Evolutionary conservation across 2,329 filamentous ascomycete genomes (phyloP), one percentile per base, ranked within the genome.

Genomic region (Talaromyces sp.): DNA sequence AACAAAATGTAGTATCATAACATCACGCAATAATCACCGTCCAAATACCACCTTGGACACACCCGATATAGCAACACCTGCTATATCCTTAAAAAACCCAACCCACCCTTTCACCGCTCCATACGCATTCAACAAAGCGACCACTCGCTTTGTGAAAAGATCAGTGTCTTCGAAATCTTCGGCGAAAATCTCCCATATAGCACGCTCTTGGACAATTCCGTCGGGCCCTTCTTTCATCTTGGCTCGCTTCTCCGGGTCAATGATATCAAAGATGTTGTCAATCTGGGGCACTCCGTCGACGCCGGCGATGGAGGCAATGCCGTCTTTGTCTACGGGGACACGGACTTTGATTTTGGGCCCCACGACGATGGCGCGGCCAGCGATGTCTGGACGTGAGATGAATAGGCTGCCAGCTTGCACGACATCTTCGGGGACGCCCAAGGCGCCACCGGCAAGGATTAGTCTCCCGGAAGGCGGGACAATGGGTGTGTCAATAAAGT

Each of bases 401-500:
- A 90, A 77, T 51, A 87, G 78, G 16, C 85, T 88, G 0, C 79
- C 85, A 3, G 86, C 87, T 64, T 89, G 85, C 2, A 89, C 79
- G 1, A 89, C 87, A 68, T 89, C 85, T 34, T 80, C 81, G 42
- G 82, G 72, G 50, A 78, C 77, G 1, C 83, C 85, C 64, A 82
- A 76, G 1, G 78, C 82, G 3, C 76, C 79, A 14, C 87, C 88
- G 0, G 86, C 83, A 2, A 89, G 77, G 16, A 88, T 62, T 2
- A 82, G 63, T 31, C 83, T 78, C 18, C 78, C 85, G 1, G 66
- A 61, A 1, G 73, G 62, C 0, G 79, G 74, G 4, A 87, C 70
- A 52, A 90, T 81, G n/a, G 85, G 83, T 14, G 85, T 87, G 66
- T 86, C 83, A 67, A 83, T 81, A 71, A 89, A 90, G 73, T 89